These are phyloP conservation scores for Haematococcus sp. DNA, from an alignment of 139 green algal species.

Conservation along the genomic window DNA sequence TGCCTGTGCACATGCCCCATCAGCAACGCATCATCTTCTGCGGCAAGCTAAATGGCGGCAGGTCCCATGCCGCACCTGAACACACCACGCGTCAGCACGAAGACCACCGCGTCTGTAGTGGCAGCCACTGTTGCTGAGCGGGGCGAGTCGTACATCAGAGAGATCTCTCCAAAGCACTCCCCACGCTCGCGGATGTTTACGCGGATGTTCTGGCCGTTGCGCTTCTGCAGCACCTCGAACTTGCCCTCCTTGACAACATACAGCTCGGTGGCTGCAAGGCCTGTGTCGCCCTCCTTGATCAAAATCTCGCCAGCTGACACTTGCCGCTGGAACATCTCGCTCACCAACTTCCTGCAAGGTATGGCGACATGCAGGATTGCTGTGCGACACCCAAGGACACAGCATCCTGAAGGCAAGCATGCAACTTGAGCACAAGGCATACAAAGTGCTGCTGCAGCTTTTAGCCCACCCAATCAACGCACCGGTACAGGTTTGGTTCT, in stretches of 20 bases:
- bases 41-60: neutral
- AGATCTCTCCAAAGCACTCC: conserved; percentile 88
- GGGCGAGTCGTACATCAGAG: conserved; percentile 74
- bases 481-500: conserved; percentile 35
- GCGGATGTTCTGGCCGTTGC: conserved; percentile 80
- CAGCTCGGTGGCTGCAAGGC: conserved; percentile 72
- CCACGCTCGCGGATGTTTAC: conserved; percentile 84
- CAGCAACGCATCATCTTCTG: neutral
- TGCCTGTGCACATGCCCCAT: neutral
- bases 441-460: too few species aligned
- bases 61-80: conserved; percentile 40
- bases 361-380: too few species aligned
- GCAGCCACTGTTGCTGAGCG: conserved; percentile 76
- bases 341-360: conserved; percentile 30
- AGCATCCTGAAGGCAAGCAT: too few species aligned
- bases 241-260: conserved; percentile 85
- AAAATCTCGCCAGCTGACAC: conserved; percentile 69
- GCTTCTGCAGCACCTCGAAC: conserved; percentile 83
- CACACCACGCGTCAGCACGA: conserved; percentile 71
- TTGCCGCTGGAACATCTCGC: conserved; percentile 42
- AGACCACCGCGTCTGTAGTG: conserved; percentile 66
- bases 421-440: too few species aligned
- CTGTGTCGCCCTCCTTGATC: conserved; percentile 79
- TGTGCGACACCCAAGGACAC: too few species aligned
- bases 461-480: too few species aligned